Evolutionary conservation across 2,329 filamentous ascomycete genomes (phyloP).

Genomic region (Dothideomycetes sp.): DNA sequence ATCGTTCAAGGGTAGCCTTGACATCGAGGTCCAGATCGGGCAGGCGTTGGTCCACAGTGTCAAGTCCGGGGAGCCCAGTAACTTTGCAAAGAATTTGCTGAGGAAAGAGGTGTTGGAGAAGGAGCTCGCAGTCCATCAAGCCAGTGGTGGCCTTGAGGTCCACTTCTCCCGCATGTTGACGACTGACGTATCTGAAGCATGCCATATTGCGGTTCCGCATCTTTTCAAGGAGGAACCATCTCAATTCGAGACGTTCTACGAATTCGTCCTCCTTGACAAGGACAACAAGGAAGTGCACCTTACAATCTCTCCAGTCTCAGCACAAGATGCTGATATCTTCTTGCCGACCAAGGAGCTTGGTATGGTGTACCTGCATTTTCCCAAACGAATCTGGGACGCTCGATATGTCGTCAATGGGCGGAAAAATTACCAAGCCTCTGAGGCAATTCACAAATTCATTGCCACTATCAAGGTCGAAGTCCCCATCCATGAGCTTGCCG

Average conservation of each 20-base stretch:
- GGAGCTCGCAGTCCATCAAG: neutral
- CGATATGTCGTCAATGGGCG: constrained; percentile 5
- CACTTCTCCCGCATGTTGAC: constrained; percentile 4
- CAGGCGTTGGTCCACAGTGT: neutral
- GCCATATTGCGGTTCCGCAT: constrained; percentile 1
- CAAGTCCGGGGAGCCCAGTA: neutral
- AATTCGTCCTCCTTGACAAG: constrained; percentile 7
- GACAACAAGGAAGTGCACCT: constrained; percentile 6
- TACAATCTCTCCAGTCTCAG: constrained; percentile 2
- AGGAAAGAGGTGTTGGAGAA: neutral
- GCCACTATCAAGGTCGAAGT: constrained; percentile 8
- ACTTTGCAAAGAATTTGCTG: neutral
- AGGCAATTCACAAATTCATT: constrained; percentile 2
- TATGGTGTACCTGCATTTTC: constrained; percentile 13
- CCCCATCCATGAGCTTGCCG: neutral
- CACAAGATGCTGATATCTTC: neutral
- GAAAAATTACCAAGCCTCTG: neutral
- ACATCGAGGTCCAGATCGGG: constrained; percentile 9
- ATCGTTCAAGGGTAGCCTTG: constrained; percentile 6
- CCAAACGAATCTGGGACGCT: constrained; percentile 14
- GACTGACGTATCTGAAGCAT: constrained; percentile 4
- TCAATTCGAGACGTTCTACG: constrained; percentile 4
- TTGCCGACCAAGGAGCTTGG: neutral
- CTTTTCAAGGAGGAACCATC: constrained; percentile 2
- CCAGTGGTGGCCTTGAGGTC: neutral